Base-by-base conservation (phyloP, 805 yeast species). In the Yarrowia keelungensis region DNA sequence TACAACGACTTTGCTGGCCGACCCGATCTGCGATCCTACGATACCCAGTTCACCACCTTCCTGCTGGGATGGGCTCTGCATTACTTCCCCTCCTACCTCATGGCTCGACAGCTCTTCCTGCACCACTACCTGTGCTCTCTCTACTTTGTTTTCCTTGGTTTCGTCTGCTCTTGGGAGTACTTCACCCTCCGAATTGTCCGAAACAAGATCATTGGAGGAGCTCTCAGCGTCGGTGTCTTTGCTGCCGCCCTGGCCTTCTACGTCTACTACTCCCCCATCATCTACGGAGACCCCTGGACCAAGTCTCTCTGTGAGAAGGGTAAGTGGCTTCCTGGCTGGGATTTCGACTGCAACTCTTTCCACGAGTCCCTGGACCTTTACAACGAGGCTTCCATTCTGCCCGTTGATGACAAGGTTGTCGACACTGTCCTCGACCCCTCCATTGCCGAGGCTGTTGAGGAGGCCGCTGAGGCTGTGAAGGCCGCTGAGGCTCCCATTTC, bases 61-160 rank as follows among this genome's bases (percentile, higher is more conserved):
- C 72, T 84, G 16, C 69, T 85, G 2, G 95, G 91, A 0, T 95
- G 97, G 95, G 84, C 87, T 14, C 84, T 91, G 42, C 99, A 95
- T 80, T 85, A 81, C 71, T 71, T 83, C 50, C 94, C 95, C 19
- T 87, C 84, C 70, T 80, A 83, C 74, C 81, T 93, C 69, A 93
- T 93, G 98, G 92, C 88, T 36, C 87, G 98, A 80, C 98, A 93
- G 81, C 79, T 93, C 79, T 93, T 94, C 82, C 82, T 93, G 76
- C 98, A 93, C 79, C 98, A 93, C 79, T 94, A 94, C 78, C 80
- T 95, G 73, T 98, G 97, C 69, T 91, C 98, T 1, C 85, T 91
- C 67, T 95, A 92, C 81, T 95, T 95, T 79, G 95, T 92, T 58
- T 82, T 91, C 67, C 82, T 91, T 71, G 91, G 89, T 2, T 80